These are phyloP conservation scores for Xylaria digitata DNA, from an alignment of 2,329 filamentous ascomycete species.

Conservation along the genomic window DNA sequence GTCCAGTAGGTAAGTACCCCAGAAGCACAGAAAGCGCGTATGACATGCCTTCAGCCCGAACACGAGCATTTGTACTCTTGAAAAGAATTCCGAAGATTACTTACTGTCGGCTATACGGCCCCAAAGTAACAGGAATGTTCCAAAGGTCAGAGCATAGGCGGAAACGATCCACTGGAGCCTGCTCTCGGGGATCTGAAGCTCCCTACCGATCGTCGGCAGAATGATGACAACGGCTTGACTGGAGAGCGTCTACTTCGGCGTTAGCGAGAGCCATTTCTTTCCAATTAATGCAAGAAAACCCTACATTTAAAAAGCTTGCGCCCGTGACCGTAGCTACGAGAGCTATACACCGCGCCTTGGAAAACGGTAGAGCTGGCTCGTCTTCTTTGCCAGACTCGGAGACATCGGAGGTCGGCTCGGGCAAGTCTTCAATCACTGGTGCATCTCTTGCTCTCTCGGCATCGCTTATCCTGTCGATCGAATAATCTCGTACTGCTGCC, in stretches of 20 bases:
- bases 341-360: constrained; percentile 64
- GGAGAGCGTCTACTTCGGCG: constrained; percentile 60
- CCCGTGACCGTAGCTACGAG: constrained; percentile 66
- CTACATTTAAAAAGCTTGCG: constrained; percentile 67
- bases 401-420: constrained; percentile 32
- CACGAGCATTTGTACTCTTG: not conserved
- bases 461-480: constrained; percentile 11
- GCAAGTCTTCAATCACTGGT: not conserved
- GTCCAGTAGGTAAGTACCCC: not conserved
- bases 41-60: not conserved
- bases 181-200: constrained; percentile 66
- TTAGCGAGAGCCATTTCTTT: constrained; percentile 25
- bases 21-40: not conserved
- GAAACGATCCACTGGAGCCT: constrained; percentile 75
- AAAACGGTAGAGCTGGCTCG: constrained; percentile 52
- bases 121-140: constrained; percentile 75
- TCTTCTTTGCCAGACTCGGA: constrained; percentile 38
- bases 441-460: constrained; percentile 10
- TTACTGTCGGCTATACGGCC: constrained; percentile 69
- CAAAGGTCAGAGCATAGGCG: constrained; percentile 73
- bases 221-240: constrained; percentile 71
- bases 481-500: constrained; percentile 1
- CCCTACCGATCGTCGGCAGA: constrained; percentile 68
- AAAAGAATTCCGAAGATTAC: not conserved
- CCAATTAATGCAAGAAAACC: constrained; percentile 24